phyloP scores from a whole-genome alignment of 75 land plant species.

The Gnetum montanum region DNA sequence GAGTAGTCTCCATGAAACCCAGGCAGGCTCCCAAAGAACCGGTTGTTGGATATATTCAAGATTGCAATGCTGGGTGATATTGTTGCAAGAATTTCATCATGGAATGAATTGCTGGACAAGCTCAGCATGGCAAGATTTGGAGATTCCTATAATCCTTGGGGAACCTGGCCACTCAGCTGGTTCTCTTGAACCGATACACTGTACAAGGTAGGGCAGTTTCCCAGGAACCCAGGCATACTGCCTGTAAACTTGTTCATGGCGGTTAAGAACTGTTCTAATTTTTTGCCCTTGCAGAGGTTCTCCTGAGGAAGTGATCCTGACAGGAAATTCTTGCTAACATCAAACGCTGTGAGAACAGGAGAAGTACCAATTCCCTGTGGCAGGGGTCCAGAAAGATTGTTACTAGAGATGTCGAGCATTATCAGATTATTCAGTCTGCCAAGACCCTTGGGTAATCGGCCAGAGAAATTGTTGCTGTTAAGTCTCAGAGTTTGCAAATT shows the following conservation, averaged over 20 bases:
- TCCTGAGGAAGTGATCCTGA: conserved; percentile 34
- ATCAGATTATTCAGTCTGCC: conserved; percentile 10
- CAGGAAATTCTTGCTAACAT: conserved; percentile 25
- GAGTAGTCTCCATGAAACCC: conserved; percentile 16
- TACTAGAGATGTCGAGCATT: conserved; percentile 18
- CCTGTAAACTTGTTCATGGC: conserved; percentile 33
- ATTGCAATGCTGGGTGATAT: conserved; percentile 12
- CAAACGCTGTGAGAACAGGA: conserved; percentile 16
- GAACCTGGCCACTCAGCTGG: too few relatives aligned
- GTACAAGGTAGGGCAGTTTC: conserved; percentile 11
- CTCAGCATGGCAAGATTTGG: conserved; percentile 11
- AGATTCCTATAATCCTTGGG: conserved; percentile 23
- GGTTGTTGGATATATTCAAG: conserved; percentile 33
- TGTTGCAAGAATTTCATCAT: conserved; percentile 32
- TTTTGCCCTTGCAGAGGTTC: conserved; percentile 19
- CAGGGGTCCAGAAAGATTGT: conserved; percentile 21
- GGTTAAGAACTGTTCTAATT: conserved; percentile 15
- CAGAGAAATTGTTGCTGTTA: conserved; percentile 24
- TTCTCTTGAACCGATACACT: conserved; percentile 13
- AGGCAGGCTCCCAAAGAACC: conserved; percentile 28
- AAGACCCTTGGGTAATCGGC: conserved; percentile 24
- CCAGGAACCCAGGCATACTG: conserved; percentile 21
- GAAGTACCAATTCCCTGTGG: conserved; percentile 25
- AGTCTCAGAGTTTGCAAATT: conserved; percentile 13
- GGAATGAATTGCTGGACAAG: conserved; percentile 30